Base-by-base conservation (phyloP, 331 rosid genomes). In the Spiraea crenata region DNA sequence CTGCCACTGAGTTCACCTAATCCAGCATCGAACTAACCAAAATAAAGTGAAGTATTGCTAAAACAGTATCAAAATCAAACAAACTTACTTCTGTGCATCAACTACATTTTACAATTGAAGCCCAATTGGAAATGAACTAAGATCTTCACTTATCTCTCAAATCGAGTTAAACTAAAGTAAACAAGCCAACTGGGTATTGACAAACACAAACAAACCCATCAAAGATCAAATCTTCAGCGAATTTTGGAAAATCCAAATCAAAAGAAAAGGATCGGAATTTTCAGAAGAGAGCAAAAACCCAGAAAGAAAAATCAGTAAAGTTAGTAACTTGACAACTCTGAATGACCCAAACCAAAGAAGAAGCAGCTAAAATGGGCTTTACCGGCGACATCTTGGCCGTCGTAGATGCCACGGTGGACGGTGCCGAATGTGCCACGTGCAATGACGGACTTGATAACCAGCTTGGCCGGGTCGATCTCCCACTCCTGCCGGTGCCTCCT, bases 351-450 rank as follows among this genome's bases (percentile, higher is more conserved):
- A 57, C 45, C 56, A 34, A 63, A 7, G 16, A 45, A 25, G 38
- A 5, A 46, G 17, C 3, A 56, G 38, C 8, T 35, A 7, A n/a
- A 4, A 67, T 8, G n/a, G 57, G 16, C 71, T 82, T 45, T 5
- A 91, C 99, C 97, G 75, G 99, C 99, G 77, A 91, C 97, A 82
- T 93, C 99, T 16, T 75, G 96, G 40, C 90, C 76, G 66, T 93
- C 99, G 76, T 93, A 93, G 76, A 91, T 34, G 70, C 95, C 97
- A 51, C 99, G 99, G 69, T 93, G 99, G 35, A 93, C 97, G 1
- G 89, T 91, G 63, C 97, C 97, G 51, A 89, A 93, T 52, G 99
- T 93, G 50, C 99, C 99, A 62, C 96, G 95, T 38, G 96, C 99
- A 69, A 93, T 89, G 76, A 86, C 95, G 60, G 49, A 66, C 75